Percentiles rank a stretch among this genome's conserved stretches.
These are phyloP conservation scores for Phytomonas sp. DNA, from an alignment of 208 protist species.

Conservation along the genomic window DNA sequence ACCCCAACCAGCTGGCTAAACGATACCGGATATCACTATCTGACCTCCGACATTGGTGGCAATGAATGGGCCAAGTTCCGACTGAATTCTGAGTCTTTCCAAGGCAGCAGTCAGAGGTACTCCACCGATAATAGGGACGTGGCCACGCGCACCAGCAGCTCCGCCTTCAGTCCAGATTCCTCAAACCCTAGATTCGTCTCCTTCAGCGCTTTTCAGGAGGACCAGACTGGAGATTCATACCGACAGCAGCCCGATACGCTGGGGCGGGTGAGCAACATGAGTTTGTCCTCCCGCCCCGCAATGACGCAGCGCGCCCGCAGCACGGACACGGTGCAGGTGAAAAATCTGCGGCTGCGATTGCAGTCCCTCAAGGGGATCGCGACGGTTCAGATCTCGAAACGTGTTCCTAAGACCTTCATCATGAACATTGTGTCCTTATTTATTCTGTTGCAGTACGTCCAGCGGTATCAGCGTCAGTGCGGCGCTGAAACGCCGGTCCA, in stretches of 20 bases:
- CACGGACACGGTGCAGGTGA: conserved; percentile 28
- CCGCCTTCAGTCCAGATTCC: background rate
- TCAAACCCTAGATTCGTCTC: background rate
- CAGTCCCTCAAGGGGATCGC: conserved; percentile 30
- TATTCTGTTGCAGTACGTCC: conserved; percentile 45
- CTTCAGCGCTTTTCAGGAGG: background rate
- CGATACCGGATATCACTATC: background rate
- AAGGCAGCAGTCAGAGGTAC: background rate
- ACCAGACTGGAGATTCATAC: background rate
- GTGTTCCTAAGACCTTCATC: conserved; percentile 37
- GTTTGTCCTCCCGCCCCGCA: background rate
- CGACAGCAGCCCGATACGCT: background rate
- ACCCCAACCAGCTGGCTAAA: background rate
- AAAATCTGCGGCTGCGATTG: conserved; percentile 31
- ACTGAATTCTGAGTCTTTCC: background rate
- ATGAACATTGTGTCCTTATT: conserved; percentile 57
- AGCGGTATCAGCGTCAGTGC: conserved; percentile 22
- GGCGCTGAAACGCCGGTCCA: conserved; percentile 23
- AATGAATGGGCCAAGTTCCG: background rate
- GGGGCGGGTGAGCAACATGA: background rate
- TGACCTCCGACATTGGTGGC: background rate
- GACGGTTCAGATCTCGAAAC: conserved; percentile 24
- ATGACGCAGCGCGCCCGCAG: conserved; percentile 23
- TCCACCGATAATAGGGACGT: background rate
- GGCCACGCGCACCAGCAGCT: background rate